Evolutionary conservation across 2,329 filamentous ascomycete species (phyloP).

Genomic region (Fusarium vanettenii): DNA sequence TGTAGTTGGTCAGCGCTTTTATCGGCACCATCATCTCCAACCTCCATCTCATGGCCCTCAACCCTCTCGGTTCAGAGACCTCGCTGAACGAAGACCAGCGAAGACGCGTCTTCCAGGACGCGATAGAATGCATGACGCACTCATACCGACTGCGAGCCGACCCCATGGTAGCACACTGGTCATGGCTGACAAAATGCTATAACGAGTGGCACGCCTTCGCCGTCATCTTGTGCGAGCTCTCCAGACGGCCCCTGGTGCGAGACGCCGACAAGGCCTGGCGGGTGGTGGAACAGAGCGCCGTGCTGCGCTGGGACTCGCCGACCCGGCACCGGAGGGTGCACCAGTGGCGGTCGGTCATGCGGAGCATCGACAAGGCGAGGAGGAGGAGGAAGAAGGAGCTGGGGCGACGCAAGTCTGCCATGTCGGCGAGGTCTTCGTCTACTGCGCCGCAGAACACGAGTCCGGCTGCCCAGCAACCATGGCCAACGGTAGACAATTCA

Average conservation of each 20-base stretch:
- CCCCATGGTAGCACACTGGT: conserved; percentile 1
- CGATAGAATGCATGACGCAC: conserved; percentile 14
- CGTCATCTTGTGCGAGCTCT: conserved; percentile 6
- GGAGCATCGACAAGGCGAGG: conserved; percentile 11
- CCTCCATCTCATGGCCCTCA: conserved; percentile 2
- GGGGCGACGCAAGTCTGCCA: conserved; percentile 3
- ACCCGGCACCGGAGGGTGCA: conserved; percentile 1
- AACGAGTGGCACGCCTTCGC: conserved; percentile 17
- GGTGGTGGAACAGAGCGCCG: conserved; percentile 14
- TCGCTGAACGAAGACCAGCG: conserved; percentile 4
- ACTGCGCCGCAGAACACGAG: neutral
- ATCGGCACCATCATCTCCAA: conserved; percentile 8
- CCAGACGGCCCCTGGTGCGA: neutral
- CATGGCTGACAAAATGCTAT: conserved; percentile 9
- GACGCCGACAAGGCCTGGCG: conserved; percentile 16
- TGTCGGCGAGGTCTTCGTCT: neutral
- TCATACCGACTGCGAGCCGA: conserved; percentile 6
- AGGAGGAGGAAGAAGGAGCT: conserved; percentile 8
- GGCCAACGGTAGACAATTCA: neutral
- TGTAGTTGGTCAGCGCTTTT: conserved; percentile 4
- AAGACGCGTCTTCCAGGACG: conserved; percentile 7
- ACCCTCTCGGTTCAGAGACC: neutral
- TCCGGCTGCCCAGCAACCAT: neutral
- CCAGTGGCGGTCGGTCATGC: conserved; percentile 17
- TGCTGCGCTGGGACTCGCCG: conserved; percentile 10